Base-by-base conservation (phyloP, 306 rosid genomes). In the Senna siamea region DNA sequence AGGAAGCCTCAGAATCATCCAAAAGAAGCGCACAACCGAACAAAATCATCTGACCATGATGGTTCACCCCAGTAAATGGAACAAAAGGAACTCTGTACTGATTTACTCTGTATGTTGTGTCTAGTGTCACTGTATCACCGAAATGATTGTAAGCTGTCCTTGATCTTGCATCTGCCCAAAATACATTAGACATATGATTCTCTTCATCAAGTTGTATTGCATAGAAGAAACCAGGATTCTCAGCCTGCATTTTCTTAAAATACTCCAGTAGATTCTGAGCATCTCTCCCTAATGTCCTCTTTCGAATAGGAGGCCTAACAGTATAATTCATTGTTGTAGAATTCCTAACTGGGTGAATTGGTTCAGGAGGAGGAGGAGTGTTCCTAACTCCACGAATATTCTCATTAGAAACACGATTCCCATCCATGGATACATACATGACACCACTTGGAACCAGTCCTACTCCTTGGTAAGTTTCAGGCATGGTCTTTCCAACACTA, bases 181-280 rank as follows among this genome's bases (percentile, higher is more conserved):
- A 93, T 67, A 80, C 93, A 50, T 93, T 93, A 69, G 87, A 88
- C 95, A 93, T 93, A 20, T 46, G 90, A 75, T 89, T 90, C 41
- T 93, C 95, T 72, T 93, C 98, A 80, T 93, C 95, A 73, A 93
- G 95, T 76, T 93, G 98, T 65, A 90, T 88, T n/a, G 98, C 97
- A 80, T 93, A 93, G 78, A 93, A 87, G 85, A 93, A 93, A 69
- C 97, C 97, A 79, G 98, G 97, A 66, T 93, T 90, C 86, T 84
- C 96, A 23, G 91, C 96, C 82, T 93, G 98, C 98, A 93, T 93
- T 86, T 90, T 93, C 88, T 87, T 93, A 73, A 93, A 89, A 87
- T 93, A 93, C 85, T 93, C 97, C 60, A 93, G 87, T 78, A 93
- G 79, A 80, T 87, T 87, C 78, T 90, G 98, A 70, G 93, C 95